Percentiles rank a stretch among this genome's conserved stretches.
These are phyloP conservation scores for Skeletonema grethae DNA, from an alignment of 108 stramenopile genomes.

Conservation along the genomic window DNA sequence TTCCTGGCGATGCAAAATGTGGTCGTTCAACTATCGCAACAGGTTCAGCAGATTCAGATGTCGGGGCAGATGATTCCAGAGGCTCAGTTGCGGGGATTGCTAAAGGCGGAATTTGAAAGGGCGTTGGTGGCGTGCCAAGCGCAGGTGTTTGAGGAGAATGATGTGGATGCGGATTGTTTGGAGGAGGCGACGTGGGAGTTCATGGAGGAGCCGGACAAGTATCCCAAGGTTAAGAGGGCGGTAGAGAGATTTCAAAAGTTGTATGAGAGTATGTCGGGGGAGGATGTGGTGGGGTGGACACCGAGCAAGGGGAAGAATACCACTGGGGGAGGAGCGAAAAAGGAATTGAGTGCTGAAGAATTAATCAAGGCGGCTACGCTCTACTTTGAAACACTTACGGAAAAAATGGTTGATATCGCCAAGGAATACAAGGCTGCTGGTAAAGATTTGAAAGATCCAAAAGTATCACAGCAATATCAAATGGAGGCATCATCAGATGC, in stretches of 20 bases:
- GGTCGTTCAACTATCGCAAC: conserved; percentile 77
- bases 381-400: conserved; percentile 83
- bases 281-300: conserved; percentile 68
- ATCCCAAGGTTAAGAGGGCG: conserved; percentile 72
- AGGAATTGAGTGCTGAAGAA: conserved; percentile 62
- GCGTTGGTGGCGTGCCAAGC: conserved; percentile 64
- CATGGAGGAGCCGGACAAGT: conserved; percentile 58
- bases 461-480: conserved; percentile 71
- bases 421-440: conserved; percentile 62
- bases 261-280: conserved; percentile 84
- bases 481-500: conserved; percentile 77
- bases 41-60: conserved; percentile 88
- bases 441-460: conserved; percentile 65
- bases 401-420: conserved; percentile 67
- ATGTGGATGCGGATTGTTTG: conserved; percentile 87
- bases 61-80: conserved; percentile 84
- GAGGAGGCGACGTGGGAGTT: conserved; percentile 92
- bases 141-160: conserved; percentile 71
- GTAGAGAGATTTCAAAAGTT: conserved; percentile 88
- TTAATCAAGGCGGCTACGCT: conserved; percentile 72
- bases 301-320: conserved; percentile 44
- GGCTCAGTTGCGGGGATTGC: conserved; percentile 66
- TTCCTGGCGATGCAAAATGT: conserved; percentile 87
- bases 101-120: conserved; percentile 81
- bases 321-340: conserved; percentile 32